phyloP scores from a whole-genome alignment of 495 filamentous ascomycete species.

The Annulohypoxylon stygium region DNA sequence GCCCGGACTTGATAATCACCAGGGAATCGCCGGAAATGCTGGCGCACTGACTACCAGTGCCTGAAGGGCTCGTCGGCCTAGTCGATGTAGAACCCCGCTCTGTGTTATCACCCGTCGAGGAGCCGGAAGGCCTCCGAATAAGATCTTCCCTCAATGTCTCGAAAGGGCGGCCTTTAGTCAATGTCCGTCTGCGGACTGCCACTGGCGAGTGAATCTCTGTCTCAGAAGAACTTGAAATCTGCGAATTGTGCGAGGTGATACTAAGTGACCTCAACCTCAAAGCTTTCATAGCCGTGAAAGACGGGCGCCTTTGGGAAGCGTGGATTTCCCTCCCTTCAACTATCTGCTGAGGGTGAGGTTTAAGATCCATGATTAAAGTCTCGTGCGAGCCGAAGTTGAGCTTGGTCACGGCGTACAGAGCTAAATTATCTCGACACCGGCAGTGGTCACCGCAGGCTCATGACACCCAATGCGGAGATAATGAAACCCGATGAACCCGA shows the following conservation, averaged over 20 bases:
- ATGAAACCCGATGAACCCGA: not conserved
- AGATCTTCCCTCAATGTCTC: constrained; percentile 41
- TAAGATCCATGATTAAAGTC: constrained; percentile 44
- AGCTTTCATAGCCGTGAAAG: constrained; percentile 48
- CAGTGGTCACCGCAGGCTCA: constrained; percentile 16
- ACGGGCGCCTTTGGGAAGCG: constrained; percentile 42
- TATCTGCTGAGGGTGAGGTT: constrained; percentile 31
- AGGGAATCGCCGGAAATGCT: constrained; percentile 41
- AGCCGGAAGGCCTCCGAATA: constrained; percentile 45
- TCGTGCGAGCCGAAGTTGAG: constrained; percentile 7
- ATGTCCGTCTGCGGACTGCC: constrained; percentile 29
- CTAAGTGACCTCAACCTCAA: constrained; percentile 48
- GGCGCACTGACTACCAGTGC: constrained; percentile 40
- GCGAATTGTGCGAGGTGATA: constrained; percentile 49
- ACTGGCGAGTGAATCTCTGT: constrained; percentile 30
- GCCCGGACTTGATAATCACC: constrained; percentile 60
- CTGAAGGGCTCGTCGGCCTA: constrained; percentile 47
- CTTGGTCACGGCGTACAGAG: constrained; percentile 1
- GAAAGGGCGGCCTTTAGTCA: constrained; percentile 42
- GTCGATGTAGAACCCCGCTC: constrained; percentile 47
- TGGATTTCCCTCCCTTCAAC: constrained; percentile 32
- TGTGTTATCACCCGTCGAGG: constrained; percentile 45
- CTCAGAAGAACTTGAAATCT: constrained; percentile 47
- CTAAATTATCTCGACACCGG: not conserved
- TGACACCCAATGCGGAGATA: constrained; percentile 15